Evolutionary conservation across 2,329 filamentous ascomycete species (phyloP), one percentile per base, ranked within the genome.

Genomic region (Cadophora gregata): DNA sequence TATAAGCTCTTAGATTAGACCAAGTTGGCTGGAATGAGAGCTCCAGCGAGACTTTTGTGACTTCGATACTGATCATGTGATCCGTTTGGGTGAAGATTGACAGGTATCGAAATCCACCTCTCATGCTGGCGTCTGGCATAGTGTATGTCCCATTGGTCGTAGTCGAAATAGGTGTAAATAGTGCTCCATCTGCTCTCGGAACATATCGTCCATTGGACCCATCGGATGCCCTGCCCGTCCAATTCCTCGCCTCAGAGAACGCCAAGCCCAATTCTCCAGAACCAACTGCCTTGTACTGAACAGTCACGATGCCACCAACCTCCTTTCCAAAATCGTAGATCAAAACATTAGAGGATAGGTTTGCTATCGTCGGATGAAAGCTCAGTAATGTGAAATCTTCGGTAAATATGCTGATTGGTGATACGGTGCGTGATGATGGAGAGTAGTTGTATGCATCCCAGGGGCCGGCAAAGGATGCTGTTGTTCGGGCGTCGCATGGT

Each of bases 381-480:
- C 62, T 66, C 78, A 76, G 53, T 69, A 62, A 27, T 70, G 74
- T 55, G 73, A 78, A 60, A 74, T 79, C 7, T 70, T 73, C 1
- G 78, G 69, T 7, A 79, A 79, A 8, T 84, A 79, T 29, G 83
- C 77, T n/a, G 76, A 76, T 75, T 0, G 86, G 86, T 2, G 75
- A 71, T 3, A 88, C 80, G 8, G 75, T 83, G 38, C 87, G 79
- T 1, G 84, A 83, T 3, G 77, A 63, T 0, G 86, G 86, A 1
- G 86, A 83, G 70, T 83, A 87, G 51, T 85, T 88, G 69, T 86
- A 84, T 1, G 79, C 75, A 33, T 89, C 83, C 86, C 87, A 89
- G 19, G 78, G 76, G 0, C 86, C 86, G 4, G 80, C 79, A 68
- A 88, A 89, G 0, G 85, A 80, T 5, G 82, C 74, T 24, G 29